Conservation (phyloP, 306 rosid species). For the Bauhinia variegata region DNA sequence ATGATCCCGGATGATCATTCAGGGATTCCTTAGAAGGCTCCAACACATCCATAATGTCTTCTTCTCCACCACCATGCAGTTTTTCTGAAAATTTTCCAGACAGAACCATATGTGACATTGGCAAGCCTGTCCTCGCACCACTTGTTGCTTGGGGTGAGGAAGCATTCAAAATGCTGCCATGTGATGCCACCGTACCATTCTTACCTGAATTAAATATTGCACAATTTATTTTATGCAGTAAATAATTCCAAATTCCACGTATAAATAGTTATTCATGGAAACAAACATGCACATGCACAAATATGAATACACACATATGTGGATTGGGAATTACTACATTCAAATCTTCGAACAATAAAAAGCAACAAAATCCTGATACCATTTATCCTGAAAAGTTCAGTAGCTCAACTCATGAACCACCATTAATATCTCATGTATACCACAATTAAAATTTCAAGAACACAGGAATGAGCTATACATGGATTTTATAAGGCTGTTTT, state of each 20-base stretch:
- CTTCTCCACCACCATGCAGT: slow-evolving; percentile 50
- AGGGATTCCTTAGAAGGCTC: slow-evolving; percentile 50
- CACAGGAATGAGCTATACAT: neutral
- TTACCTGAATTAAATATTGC: slow-evolving; percentile 43
- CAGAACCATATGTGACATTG: slow-evolving; percentile 44
- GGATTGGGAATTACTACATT: neutral
- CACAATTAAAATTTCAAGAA: slow-evolving; percentile 19
- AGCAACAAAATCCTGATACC: slow-evolving; percentile 15
- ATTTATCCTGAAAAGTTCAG: slow-evolving; percentile 13
- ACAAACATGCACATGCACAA: slow-evolving; percentile 9
- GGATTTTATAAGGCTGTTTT: slow-evolving; percentile 4
- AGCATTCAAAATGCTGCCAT: slow-evolving; percentile 55
- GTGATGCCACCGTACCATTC: slow-evolving; percentile 47
- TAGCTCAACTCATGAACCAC: slow-evolving; percentile 19
- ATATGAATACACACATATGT: slow-evolving; percentile 7
- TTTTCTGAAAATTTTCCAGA: slow-evolving; percentile 44
- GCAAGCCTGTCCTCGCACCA: slow-evolving; percentile 48
- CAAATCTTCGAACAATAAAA: slow-evolving; percentile 20
- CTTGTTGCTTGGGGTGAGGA: slow-evolving; percentile 42
- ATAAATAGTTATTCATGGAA: slow-evolving; percentile 17
- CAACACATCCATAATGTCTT: no score
- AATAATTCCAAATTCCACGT: slow-evolving; percentile 20
- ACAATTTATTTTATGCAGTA: slow-evolving; percentile 28
- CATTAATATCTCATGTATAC: slow-evolving; percentile 27
- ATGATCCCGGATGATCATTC: slow-evolving; percentile 50